Evolutionary conservation across 2,329 filamentous ascomycete species (phyloP).

Genomic region (Grosmannia serpens): DNA sequence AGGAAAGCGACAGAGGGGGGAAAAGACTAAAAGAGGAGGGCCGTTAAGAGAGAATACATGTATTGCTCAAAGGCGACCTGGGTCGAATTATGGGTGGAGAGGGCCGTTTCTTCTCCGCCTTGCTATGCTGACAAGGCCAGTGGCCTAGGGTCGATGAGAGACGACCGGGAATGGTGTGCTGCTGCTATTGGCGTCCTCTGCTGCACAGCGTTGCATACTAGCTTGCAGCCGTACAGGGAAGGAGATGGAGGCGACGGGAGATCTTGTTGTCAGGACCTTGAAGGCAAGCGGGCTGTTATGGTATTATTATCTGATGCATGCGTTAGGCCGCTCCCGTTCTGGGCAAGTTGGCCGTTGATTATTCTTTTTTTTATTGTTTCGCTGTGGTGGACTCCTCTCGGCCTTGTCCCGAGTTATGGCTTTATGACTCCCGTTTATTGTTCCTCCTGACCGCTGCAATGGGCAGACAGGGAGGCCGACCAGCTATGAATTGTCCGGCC

Average conservation of each 20-base stretch:
- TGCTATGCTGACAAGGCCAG: conserved; percentile 4
- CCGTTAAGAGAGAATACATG: conserved; percentile 5
- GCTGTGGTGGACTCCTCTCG: neutral
- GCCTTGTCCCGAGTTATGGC: neutral
- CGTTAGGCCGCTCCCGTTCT: conserved; percentile 1
- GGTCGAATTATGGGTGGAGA: conserved; percentile 6
- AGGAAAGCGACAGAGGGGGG: conserved; percentile 14
- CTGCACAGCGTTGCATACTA: conserved; percentile 23
- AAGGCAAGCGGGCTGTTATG: conserved; percentile 6
- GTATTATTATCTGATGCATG: conserved; percentile 4
- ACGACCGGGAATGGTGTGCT: conserved; percentile 10
- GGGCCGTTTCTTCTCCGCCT: conserved; percentile 6
- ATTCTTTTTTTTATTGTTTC: neutral
- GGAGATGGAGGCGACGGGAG: conserved; percentile 29
- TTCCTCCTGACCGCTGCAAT: neutral
- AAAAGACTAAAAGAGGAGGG: conserved; percentile 15
- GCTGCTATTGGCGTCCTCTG: conserved; percentile 13
- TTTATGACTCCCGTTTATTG: neutral
- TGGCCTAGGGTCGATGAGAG: neutral
- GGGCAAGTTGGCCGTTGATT: neutral
- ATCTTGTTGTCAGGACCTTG: conserved; percentile 18
- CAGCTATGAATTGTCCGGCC: neutral
- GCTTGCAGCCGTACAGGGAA: conserved; percentile 36
- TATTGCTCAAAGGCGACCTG: neutral
- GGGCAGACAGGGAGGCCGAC: neutral